Base-by-base conservation (phyloP, 345 rosid genomes). In the Euphorbia tirucalli region DNA sequence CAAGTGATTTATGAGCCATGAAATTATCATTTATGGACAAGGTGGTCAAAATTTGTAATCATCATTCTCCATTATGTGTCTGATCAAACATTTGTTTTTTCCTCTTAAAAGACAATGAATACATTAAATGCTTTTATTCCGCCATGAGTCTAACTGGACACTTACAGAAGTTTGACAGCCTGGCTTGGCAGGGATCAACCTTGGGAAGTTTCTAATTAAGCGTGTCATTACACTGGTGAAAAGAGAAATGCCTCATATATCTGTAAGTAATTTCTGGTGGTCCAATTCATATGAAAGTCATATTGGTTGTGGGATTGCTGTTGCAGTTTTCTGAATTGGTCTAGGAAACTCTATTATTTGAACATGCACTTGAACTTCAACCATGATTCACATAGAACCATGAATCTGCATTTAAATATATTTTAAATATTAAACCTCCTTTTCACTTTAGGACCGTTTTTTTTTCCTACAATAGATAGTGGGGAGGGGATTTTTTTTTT, bases 111-210 rank as follows among this genome's bases (percentile, higher is more conserved):
- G 32, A 46, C 19, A n/a, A 11, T 72, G 25, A 44, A 41, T 46
- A 24, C 30, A 57, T 10, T 66, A 61, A 27, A 70, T 31, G 57
- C 22, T 10, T 28, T 32, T 10, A 44, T 56, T 41, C 28, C 25
- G 61, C 62, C 71, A 30, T 48, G 65, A 44, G 24, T 48, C 55
- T 77, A 71, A 48, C 72, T 25, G 6, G 30, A 11, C 59, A 41
- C 73, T 75, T 84, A 68, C 50, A 72, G 70, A 68, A 81, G 71
- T 81, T 80, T 75, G 71, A 69, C 91, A 95, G 99, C 91, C 94
- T 79, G 99, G 98, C 71, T 84, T 95, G 87, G 92, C 90, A 67
- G 99, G 98, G 76, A 92, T 95, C 87, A 95, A 95, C 82, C 86
- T 95, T 0, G 99, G 99, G 28, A 92, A 89, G 75, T 92, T 92